Evolutionary conservation across 805 yeast species (phyloP).

Genomic region (Candida suzukii): DNA sequence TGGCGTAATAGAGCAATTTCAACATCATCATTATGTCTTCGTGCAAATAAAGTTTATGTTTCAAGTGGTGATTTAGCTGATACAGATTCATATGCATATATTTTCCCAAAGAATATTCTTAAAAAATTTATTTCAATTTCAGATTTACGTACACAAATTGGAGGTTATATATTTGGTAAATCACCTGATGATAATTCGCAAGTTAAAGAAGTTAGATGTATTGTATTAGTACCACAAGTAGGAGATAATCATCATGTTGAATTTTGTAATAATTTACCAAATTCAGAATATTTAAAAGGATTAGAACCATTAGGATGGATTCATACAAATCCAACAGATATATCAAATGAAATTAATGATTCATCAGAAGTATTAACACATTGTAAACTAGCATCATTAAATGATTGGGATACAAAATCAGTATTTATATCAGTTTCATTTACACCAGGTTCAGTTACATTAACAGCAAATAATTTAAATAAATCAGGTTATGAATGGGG

Average conservation of each 20-base stretch:
- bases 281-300: slow-evolving; percentile 36
- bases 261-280: slow-evolving; percentile 43
- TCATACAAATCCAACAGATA: slow-evolving; percentile 76
- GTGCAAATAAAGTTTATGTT: slow-evolving; percentile 70
- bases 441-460: slow-evolving; percentile 78
- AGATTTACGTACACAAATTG: slow-evolving; percentile 77
- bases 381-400: slow-evolving; percentile 31
- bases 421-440: slow-evolving; percentile 62
- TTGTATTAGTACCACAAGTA: slow-evolving; percentile 82
- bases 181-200: slow-evolving; percentile 65
- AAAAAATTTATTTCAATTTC: slow-evolving; percentile 72
- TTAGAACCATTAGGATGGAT: slow-evolving; percentile 87
- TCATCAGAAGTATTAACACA: slow-evolving; percentile 68
- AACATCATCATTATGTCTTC: slow-evolving; percentile 60
- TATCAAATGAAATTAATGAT: slow-evolving; percentile 42
- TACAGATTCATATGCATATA: slow-evolving; percentile 55
- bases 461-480: slow-evolving; percentile 57
- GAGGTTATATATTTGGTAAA: slow-evolving; percentile 73
- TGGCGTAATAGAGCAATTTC: slow-evolving; percentile 90
- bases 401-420: slow-evolving; percentile 34
- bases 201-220: slow-evolving; percentile 69
- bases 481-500: slow-evolving; percentile 81
- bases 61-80: slow-evolving; percentile 52
- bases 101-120: slow-evolving; percentile 77
- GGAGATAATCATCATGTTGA: slow-evolving; percentile 65